phyloP scores from a whole-genome alignment of 257 asterid species.

The Capsicum baccatum region DNA sequence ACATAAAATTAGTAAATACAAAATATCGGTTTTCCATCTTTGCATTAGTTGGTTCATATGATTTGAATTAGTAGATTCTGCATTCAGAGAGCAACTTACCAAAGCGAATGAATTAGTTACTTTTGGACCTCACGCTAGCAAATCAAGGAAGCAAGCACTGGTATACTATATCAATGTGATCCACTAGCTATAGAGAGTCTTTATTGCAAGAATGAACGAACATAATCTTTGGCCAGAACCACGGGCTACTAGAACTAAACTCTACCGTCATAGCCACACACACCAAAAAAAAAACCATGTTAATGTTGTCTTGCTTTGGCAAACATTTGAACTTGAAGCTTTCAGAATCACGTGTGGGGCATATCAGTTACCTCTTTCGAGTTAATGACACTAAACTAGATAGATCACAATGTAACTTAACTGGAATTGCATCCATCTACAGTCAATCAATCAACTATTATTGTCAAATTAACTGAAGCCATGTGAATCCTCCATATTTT shows the following conservation, averaged over 20 bases:
- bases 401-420: background rate
- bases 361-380: background rate
- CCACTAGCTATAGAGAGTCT: background rate
- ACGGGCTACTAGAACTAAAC: background rate
- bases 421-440: background rate
- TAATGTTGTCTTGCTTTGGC: too few relatives aligned
- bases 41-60: background rate
- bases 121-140: background rate
- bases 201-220: background rate
- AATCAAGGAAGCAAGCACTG: background rate
- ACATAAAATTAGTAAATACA: background rate
- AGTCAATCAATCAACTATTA: background rate
- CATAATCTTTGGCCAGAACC: background rate
- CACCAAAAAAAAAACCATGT: too few relatives aligned
- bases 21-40: background rate
- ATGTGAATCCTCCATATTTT: too few relatives aligned
- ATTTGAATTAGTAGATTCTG: background rate
- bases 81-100: background rate
- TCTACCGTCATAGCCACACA: background rate
- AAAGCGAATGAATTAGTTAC: background rate
- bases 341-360: background rate
- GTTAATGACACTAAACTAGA: background rate
- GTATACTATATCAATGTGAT: background rate
- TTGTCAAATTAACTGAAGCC: background rate
- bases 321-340: background rate